Evolutionary conservation across 1,284 basidiomycete genomes (phyloP).

Genomic region (Marasmius fiardii): DNA sequence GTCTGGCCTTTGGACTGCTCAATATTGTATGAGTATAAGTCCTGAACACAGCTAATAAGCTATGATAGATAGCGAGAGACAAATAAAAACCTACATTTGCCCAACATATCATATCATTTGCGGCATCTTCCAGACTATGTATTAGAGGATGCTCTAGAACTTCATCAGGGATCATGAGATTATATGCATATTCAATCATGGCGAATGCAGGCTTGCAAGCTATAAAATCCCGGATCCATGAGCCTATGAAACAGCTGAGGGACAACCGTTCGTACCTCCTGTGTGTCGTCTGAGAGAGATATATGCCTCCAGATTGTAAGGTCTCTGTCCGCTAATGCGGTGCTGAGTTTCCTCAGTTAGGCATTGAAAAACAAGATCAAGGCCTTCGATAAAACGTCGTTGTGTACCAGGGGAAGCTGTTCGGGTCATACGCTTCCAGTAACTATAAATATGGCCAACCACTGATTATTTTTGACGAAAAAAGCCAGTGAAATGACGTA

Average conservation of each 20-base stretch:
- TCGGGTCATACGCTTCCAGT: conserved; percentile 47
- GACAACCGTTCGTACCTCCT: conserved; percentile 31
- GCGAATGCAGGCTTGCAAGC: conserved; percentile 60
- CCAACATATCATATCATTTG: conserved; percentile 60
- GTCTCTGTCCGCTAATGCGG: conserved; percentile 44
- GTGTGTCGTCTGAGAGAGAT: conserved; percentile 56
- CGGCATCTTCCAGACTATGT: conserved; percentile 44
- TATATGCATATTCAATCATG: conserved; percentile 53
- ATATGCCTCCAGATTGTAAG: conserved; percentile 57
- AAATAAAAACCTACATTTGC: conserved; percentile 43
- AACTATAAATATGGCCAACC: conserved; percentile 31
- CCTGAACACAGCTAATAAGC: conserved; percentile 29
- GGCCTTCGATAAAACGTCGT: conserved; percentile 52
- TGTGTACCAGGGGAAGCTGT: conserved; percentile 49
- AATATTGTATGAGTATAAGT: conserved; percentile 61
- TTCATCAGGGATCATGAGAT: conserved; percentile 53
- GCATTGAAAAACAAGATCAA: conserved; percentile 52
- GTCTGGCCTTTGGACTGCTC: conserved; percentile 56
- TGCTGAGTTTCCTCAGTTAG: conserved; percentile 49
- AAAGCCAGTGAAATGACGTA: conserved; percentile 28
- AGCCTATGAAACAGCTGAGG: conserved; percentile 5
- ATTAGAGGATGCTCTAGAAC: conserved; percentile 52
- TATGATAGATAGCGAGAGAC: not conserved
- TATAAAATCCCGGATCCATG: conserved; percentile 15
- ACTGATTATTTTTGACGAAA: conserved; percentile 11